Conservation (phyloP, 768 basidiomycete species). For the Coprinopsis strossmayeri region DNA sequence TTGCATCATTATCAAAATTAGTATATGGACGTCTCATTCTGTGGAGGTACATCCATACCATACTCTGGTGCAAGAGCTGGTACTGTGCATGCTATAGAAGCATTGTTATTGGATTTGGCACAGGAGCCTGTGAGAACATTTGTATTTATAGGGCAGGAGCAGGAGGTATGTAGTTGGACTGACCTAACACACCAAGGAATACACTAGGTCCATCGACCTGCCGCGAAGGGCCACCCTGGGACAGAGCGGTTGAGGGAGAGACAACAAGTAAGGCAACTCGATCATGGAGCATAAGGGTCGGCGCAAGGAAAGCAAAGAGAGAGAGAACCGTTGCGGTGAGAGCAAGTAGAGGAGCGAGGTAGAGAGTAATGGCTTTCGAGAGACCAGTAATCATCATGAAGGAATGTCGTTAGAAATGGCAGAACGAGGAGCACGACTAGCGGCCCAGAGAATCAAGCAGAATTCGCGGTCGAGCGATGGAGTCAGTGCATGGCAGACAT, state of each 20-base stretch:
- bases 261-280: conserved; percentile 63
- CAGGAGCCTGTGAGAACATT: conserved; percentile 54
- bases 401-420: not conserved
- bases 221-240: conserved; percentile 22
- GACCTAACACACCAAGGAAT: conserved; percentile 64
- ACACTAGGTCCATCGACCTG: conserved; percentile 62
- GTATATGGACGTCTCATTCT: too few species aligned
- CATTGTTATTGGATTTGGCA: conserved; percentile 41
- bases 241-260: conserved; percentile 41
- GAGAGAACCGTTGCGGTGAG: conserved; percentile 65
- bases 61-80: conserved; percentile 53
- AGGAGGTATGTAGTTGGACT: too few species aligned
- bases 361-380: conserved; percentile 62
- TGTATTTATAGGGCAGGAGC: not conserved
- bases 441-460: conserved; percentile 3
- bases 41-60: conserved; percentile 34
- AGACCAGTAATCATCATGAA: conserved; percentile 61
- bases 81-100: conserved; percentile 46
- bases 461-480: conserved; percentile 8
- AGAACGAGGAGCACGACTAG: conserved; percentile 6
- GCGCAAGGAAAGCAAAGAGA: conserved; percentile 65
- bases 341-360: conserved; percentile 60
- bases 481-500: not conserved
- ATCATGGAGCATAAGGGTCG: conserved; percentile 49
- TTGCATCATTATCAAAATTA: not conserved